Percentiles rank a stretch among this genome's conserved stretches.
Conservation (phyloP, 164 flowering plant species). For the Liquidambar formosana region DNA sequence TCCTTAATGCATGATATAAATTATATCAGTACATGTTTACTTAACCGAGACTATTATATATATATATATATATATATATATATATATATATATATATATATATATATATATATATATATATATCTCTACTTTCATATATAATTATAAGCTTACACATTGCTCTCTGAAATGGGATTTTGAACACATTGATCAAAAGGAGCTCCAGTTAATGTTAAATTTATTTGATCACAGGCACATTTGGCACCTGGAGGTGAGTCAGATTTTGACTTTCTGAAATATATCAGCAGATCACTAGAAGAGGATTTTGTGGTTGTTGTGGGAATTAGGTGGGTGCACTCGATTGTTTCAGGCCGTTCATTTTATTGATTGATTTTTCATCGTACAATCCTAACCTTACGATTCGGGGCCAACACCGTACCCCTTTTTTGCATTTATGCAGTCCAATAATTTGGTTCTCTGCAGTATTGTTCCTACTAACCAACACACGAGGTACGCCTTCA, state of each 20-base stretch:
- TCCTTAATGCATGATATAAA: too few species aligned
- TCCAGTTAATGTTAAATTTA: not conserved
- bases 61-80: too few species aligned
- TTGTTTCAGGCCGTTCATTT: not conserved
- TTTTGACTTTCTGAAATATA: slow-evolving; percentile 58
- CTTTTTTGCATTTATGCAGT: slow-evolving; percentile 31
- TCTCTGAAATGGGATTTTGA: too few species aligned
- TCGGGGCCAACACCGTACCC: too few species aligned
- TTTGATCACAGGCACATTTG: slow-evolving; percentile 47
- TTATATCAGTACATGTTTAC: too few species aligned
- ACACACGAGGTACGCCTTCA: slow-evolving; percentile 47
- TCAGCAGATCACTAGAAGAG: slow-evolving; percentile 48
- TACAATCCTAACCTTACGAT: not conserved
- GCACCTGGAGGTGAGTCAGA: slow-evolving; percentile 43
- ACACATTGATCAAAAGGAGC: not conserved
- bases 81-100: too few species aligned
- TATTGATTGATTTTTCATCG: not conserved
- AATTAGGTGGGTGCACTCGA: slow-evolving; percentile 32
- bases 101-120: too few species aligned
- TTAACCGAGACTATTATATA: too few species aligned
- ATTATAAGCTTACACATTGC: too few species aligned
- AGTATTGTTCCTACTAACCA: slow-evolving; percentile 41
- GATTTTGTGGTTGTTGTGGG: slow-evolving; percentile 52
- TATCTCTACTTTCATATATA: too few species aligned
- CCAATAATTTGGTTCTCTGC: slow-evolving; percentile 53